phyloP scores from a whole-genome alignment of 495 filamentous ascomycete genomes.

The Penicillium riverlandense region DNA sequence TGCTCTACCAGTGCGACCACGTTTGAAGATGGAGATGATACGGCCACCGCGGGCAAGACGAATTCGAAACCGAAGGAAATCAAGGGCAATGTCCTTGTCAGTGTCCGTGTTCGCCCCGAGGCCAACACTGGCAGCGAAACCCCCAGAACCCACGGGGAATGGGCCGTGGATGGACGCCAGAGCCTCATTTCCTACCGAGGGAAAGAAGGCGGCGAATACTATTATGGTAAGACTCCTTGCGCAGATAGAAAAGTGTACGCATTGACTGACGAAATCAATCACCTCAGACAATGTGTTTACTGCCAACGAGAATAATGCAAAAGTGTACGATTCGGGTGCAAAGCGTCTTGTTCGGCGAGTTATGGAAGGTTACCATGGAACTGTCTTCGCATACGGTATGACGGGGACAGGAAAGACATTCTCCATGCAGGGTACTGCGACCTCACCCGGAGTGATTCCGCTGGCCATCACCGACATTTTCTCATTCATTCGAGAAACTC shows the following conservation, averaged over 20 bases:
- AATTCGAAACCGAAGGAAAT: slow-evolving; percentile 47
- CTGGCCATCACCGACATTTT: slow-evolving; percentile 98
- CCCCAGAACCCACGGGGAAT: slow-evolving; percentile 68
- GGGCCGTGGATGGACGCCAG: slow-evolving; percentile 82
- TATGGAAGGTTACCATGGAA: slow-evolving; percentile 98
- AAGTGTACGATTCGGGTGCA: slow-evolving; percentile 87
- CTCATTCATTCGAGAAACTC: slow-evolving; percentile 96
- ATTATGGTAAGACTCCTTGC: slow-evolving; percentile 63
- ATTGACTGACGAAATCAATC: too few species aligned
- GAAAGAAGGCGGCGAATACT: slow-evolving; percentile 85
- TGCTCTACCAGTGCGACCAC: slow-evolving; percentile 86
- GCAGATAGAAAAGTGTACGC: not conserved
- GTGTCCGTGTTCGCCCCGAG: slow-evolving; percentile 88
- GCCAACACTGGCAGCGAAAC: slow-evolving; percentile 47
- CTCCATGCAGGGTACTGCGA: slow-evolving; percentile 97
- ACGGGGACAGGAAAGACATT: slow-evolving; percentile 98
- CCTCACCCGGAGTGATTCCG: slow-evolving; percentile 94
- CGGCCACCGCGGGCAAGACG: slow-evolving; percentile 25
- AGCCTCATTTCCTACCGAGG: slow-evolving; percentile 77
- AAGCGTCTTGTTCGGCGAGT: slow-evolving; percentile 92
- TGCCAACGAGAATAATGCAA: slow-evolving; percentile 83
- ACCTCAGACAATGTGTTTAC: slow-evolving; percentile 87
- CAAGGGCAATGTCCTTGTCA: slow-evolving; percentile 95
- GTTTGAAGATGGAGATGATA: slow-evolving; percentile 57
- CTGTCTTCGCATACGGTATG: slow-evolving; percentile 98